These are phyloP conservation scores for Hypocrella siamensis DNA, from an alignment of 2,329 filamentous ascomycete species.

Conservation along the genomic window DNA sequence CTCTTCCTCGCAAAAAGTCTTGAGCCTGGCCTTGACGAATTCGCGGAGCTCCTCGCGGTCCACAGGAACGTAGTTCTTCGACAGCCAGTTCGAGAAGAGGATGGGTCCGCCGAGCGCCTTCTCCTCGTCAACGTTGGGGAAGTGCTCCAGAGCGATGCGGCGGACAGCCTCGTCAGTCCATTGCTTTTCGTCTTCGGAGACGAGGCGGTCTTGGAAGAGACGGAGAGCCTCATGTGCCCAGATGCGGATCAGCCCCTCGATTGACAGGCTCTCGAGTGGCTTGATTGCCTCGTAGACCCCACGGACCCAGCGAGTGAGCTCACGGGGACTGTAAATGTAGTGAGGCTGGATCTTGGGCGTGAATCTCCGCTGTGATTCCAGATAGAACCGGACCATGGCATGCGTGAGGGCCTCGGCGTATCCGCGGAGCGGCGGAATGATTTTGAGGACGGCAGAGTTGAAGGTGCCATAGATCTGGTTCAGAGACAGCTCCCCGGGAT, in stretches of 20 bases:
- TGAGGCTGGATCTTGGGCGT: constrained; percentile 95
- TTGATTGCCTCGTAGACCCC: constrained; percentile 95
- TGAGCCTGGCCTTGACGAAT: constrained; percentile 91
- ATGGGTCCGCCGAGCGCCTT: constrained; percentile 86
- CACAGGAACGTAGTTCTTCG: constrained; percentile 95
- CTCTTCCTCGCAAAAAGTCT: constrained; percentile 98
- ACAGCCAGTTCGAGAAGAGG: constrained; percentile 97
- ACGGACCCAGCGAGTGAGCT: constrained; percentile 92
- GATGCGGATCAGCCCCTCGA: constrained; percentile 88
- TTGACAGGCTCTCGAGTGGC: constrained; percentile 70
- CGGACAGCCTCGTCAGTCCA: constrained; percentile 88
- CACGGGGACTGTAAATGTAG: constrained; percentile 98
- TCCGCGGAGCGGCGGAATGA: constrained; percentile 84
- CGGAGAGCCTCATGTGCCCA: constrained; percentile 96
- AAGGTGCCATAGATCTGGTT: constrained; percentile 98
- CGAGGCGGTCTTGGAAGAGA: constrained; percentile 92
- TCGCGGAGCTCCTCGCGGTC: constrained; percentile 89
- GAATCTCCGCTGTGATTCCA: constrained; percentile 87
- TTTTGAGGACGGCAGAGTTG: constrained; percentile 91
- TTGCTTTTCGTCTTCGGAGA: constrained; percentile 80
- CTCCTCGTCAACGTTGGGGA: constrained; percentile 87
- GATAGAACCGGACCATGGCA: constrained; percentile 93
- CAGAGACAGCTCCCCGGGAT: constrained; percentile 87
- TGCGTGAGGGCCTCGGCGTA: constrained; percentile 89
- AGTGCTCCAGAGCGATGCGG: constrained; percentile 76